Evolutionary conservation across 257 asterid genomes (phyloP).

Genomic region (Catharanthus roseus): DNA sequence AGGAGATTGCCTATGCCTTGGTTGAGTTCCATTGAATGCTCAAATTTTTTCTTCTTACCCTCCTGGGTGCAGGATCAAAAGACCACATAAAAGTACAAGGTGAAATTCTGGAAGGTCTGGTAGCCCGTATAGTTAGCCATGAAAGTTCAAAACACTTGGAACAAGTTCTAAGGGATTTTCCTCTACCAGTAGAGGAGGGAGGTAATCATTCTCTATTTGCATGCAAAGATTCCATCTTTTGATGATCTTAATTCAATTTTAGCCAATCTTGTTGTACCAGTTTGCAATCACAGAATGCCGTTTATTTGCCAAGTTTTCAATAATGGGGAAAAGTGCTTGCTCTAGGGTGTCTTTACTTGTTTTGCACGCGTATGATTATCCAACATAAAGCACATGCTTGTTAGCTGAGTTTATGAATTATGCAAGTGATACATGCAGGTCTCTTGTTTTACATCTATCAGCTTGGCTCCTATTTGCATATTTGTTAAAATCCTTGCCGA

Average conservation of each 20-base stretch:
- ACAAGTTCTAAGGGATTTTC: constrained; percentile 66
- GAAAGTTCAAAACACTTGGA: constrained; percentile 74
- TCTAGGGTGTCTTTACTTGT: neutral
- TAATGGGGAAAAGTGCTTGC: neutral
- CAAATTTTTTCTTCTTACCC: neutral
- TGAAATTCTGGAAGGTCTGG: constrained; percentile 97
- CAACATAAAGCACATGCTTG: neutral
- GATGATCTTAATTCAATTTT: neutral
- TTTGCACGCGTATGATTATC: neutral
- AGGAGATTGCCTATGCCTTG: neutral
- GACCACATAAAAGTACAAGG: constrained; percentile 91
- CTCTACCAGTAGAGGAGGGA: constrained; percentile 64
- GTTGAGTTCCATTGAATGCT: neutral
- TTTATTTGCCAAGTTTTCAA: neutral
- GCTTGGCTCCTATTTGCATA: neutral
- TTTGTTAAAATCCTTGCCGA: neutral
- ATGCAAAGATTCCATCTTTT: neutral
- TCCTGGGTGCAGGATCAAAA: constrained; percentile 56
- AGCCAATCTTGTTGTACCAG: neutral
- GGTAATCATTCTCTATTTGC: constrained; percentile 34
- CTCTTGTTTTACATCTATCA: neutral
- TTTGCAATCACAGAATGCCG: neutral
- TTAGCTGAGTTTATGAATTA: neutral
- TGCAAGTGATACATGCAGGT: neutral
- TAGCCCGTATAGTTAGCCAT: constrained; percentile 81